phyloP scores from a whole-genome alignment of 106 monocot species.

The Dendrobium chrysotoxum region DNA sequence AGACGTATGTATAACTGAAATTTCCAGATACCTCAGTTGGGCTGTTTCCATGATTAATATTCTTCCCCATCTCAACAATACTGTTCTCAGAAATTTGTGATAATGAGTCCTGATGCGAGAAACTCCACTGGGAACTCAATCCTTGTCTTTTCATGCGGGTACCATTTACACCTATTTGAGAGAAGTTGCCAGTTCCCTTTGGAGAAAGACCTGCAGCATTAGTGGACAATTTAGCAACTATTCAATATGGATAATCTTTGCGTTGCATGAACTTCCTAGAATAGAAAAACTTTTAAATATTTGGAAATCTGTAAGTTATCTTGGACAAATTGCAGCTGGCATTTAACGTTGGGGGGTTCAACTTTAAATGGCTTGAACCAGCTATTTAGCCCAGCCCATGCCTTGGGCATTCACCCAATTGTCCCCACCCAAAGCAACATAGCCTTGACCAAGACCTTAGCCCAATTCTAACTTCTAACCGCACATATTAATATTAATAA shows the following conservation, averaged over 20 bases:
- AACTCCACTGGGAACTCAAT: constrained; percentile 59
- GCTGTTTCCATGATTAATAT: constrained; percentile 15
- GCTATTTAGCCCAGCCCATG: no score
- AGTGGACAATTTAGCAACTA: background rate
- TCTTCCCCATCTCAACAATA: constrained; percentile 40
- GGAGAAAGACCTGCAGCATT: background rate
- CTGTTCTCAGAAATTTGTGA: constrained; percentile 58
- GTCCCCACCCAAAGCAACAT: no score
- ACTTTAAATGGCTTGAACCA: no score
- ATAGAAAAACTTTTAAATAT: no score
- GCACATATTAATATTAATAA: no score
- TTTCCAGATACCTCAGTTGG: constrained; percentile 30
- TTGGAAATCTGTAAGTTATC: no score
- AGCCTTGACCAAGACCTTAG: no score
- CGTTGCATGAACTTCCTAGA: no score
- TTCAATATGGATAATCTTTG: background rate
- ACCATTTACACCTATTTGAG: constrained; percentile 10
- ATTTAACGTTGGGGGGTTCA: no score
- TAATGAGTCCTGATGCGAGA: constrained; percentile 60
- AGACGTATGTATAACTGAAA: constrained; percentile 25
- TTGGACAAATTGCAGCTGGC: no score
- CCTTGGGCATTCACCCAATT: no score
- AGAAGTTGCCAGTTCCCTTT: constrained; percentile 19
- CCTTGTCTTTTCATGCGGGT: constrained; percentile 16
- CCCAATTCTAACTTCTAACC: no score